Evolutionary conservation across 2,329 filamentous ascomycete genomes (phyloP).

Genomic region (Rutstroemia sp.): DNA sequence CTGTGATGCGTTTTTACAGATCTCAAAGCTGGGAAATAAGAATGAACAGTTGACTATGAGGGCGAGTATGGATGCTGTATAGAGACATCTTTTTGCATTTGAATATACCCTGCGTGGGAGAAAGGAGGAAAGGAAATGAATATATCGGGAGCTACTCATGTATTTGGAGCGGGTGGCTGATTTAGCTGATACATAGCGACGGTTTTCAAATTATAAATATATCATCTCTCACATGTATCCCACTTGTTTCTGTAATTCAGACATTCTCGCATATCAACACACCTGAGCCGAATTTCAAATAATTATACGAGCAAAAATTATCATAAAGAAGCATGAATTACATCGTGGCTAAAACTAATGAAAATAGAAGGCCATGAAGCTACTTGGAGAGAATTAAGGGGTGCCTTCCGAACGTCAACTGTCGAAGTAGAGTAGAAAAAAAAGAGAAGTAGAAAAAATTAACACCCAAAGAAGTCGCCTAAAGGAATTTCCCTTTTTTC

Average conservation of each 20-base stretch:
- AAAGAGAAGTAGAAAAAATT: constrained; percentile 13
- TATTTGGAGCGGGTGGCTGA: not conserved
- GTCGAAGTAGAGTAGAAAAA: constrained; percentile 17
- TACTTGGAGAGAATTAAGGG: constrained; percentile 12
- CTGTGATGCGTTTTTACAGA: constrained; percentile 91
- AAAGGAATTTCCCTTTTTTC: not conserved
- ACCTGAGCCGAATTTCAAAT: not conserved
- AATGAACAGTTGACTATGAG: constrained; percentile 85
- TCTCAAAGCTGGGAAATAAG: constrained; percentile 94
- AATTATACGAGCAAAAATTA: not conserved
- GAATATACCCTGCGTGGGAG: not conserved
- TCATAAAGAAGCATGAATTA: constrained; percentile 29
- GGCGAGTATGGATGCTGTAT: constrained; percentile 68
- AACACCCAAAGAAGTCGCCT: not conserved
- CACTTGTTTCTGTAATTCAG: not conserved
- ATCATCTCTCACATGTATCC: not conserved
- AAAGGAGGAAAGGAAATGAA: not conserved
- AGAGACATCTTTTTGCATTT: not conserved
- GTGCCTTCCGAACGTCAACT: constrained; percentile 11
- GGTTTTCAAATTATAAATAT: not conserved
- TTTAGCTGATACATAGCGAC: not conserved
- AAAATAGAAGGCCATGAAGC: constrained; percentile 20
- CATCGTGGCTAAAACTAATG: constrained; percentile 29
- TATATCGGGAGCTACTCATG: not conserved
- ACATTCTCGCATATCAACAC: not conserved